These are phyloP conservation scores for Trypanosoma grayi DNA, from an alignment of 208 protist genomes.

Conservation along the genomic window DNA sequence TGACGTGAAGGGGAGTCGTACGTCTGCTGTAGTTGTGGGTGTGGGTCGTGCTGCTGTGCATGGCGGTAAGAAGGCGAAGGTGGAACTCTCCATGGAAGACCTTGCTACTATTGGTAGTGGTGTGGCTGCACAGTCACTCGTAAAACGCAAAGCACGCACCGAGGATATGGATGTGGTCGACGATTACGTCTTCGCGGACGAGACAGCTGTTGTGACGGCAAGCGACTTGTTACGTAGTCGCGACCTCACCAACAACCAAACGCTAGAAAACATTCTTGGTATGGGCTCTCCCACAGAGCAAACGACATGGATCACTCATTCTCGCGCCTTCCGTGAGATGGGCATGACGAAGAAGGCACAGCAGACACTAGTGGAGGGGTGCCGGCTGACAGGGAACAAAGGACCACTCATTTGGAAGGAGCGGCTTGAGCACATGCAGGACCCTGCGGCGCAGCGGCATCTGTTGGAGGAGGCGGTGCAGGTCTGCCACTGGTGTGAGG, in stretches of 20 bases:
- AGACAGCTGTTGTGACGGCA: constrained; percentile 58
- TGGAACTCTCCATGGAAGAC: constrained; percentile 26
- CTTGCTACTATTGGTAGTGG: constrained; percentile 25
- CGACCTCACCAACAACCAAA: constrained; percentile 30
- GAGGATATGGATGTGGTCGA: constrained; percentile 67
- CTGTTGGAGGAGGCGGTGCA: constrained; percentile 69
- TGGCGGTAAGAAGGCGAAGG: constrained; percentile 7
- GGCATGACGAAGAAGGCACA: constrained; percentile 59
- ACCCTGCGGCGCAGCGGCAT: constrained; percentile 38
- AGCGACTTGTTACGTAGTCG: constrained; percentile 59
- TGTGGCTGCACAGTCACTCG: constrained; percentile 19
- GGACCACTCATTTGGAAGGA: constrained; percentile 80
- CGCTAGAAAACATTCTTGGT: constrained; percentile 52
- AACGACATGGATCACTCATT: constrained; percentile 81
- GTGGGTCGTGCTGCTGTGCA: not conserved
- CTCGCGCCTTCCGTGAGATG: constrained; percentile 69
- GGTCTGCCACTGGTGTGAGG: constrained; percentile 50
- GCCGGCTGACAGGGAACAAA: constrained; percentile 49
- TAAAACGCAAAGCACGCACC: constrained; percentile 62
- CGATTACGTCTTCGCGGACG: constrained; percentile 69
- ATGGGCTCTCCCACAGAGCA: constrained; percentile 82
- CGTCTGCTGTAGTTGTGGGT: no score
- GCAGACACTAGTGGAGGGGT: constrained; percentile 68
- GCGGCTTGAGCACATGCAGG: constrained; percentile 45
- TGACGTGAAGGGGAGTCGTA: not conserved